These are phyloP conservation scores for Asterella californica DNA, from an alignment of 225 moss, liverwort and hornwort genomes.

Conservation along the genomic window DNA sequence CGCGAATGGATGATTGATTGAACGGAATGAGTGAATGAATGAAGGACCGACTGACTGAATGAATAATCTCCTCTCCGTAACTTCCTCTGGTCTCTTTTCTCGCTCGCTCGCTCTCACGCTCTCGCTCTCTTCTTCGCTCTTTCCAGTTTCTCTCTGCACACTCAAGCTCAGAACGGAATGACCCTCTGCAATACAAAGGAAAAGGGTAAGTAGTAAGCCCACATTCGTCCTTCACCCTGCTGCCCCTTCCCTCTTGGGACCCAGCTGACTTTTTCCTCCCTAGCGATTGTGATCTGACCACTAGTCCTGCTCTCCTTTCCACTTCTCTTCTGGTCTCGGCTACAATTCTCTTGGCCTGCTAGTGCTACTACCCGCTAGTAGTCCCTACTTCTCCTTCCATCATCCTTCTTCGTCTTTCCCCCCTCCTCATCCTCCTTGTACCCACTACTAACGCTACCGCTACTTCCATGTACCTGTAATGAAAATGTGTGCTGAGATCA, in stretches of 20 bases:
- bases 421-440: too few species aligned
- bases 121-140: background rate
- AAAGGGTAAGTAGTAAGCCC: conserved; percentile 22
- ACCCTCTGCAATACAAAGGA: background rate
- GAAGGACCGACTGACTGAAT: too few species aligned
- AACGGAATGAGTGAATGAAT: too few species aligned
- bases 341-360: background rate
- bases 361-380: too few species aligned
- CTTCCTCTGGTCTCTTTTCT: background rate
- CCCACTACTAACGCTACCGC: background rate
- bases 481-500: background rate
- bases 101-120: background rate
- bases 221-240: conserved; percentile 3
- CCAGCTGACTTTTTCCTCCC: conserved; percentile 34
- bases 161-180: background rate
- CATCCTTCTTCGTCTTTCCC: too few species aligned
- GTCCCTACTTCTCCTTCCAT: background rate
- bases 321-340: background rate
- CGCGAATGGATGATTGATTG: conserved; percentile 7
- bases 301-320: background rate
- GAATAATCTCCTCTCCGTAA: background rate
- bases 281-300: conserved; percentile 20
- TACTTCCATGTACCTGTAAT: background rate
- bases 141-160: background rate
- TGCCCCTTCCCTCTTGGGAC: conserved; percentile 6